phyloP scores from a whole-genome alignment of 1,139 yeast species.

The Sugiyamaella japonica region DNA sequence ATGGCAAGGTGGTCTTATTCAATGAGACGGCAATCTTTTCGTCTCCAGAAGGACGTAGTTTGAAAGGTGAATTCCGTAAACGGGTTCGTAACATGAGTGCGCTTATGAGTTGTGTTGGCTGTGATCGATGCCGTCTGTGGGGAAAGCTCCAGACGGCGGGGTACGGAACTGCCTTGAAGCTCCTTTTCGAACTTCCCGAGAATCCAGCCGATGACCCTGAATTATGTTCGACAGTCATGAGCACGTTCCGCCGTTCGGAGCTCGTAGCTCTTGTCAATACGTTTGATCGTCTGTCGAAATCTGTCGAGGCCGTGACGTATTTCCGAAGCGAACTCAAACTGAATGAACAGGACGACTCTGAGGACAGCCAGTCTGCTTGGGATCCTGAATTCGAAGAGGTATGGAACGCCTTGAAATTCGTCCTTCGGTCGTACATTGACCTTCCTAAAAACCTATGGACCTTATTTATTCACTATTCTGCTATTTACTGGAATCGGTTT shows the following conservation, averaged over 20 bases:
- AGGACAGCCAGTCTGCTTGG: conserved; percentile 20
- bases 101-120: conserved; percentile 97
- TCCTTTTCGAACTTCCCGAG: conserved; percentile 74
- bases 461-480: conserved; percentile 49
- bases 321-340: conserved; percentile 52
- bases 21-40: conserved; percentile 56
- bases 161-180: conserved; percentile 92
- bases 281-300: conserved; percentile 85
- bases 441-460: conserved; percentile 67
- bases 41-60: conserved; percentile 48
- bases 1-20: conserved; percentile 38
- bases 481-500: conserved; percentile 70
- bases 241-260: conserved; percentile 73
- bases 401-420: conserved; percentile 63
- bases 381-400: conserved; percentile 57
- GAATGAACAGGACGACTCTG: conserved; percentile 19
- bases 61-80: conserved; percentile 77
- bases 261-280: conserved; percentile 89
- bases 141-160: conserved; percentile 97
- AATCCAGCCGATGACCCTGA: conserved; percentile 46
- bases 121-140: conserved; percentile 97
- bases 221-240: conserved; percentile 39
- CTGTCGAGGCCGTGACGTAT: conserved; percentile 69
- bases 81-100: conserved; percentile 88
- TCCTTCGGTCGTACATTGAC: conserved; percentile 62